These are phyloP conservation scores for Fusarium sp. DNA, from an alignment of 2,329 filamentous ascomycete genomes.

Conservation along the genomic window DNA sequence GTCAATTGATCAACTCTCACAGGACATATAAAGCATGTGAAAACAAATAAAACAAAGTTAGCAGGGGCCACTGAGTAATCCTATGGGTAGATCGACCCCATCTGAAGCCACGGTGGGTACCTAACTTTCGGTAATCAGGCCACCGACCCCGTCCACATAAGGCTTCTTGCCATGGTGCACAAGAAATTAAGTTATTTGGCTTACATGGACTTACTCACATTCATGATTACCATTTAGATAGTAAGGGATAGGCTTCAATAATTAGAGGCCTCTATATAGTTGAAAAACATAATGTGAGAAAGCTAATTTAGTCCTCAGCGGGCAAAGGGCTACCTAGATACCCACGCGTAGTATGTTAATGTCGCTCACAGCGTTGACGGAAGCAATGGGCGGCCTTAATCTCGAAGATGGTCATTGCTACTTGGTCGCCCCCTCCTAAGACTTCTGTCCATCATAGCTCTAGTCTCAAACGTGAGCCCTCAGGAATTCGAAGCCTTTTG, in stretches of 20 bases:
- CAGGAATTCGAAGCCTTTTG: conserved; percentile 4
- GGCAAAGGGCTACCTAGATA: too few species aligned
- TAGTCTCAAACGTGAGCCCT: neutral
- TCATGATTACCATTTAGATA: neutral
- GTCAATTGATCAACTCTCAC: neutral
- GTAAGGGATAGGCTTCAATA: neutral
- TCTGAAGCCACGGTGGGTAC: conserved; percentile 7
- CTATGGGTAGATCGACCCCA: neutral
- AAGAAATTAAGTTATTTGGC: neutral
- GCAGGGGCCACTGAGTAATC: neutral
- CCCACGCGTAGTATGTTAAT: neutral
- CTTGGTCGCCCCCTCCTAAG: neutral
- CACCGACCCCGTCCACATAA: neutral
- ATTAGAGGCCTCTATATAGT: too few species aligned
- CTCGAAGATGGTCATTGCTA: neutral
- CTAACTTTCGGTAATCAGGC: neutral
- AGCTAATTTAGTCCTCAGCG: too few species aligned
- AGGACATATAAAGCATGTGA: neutral
- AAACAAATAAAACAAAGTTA: neutral
- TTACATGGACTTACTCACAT: neutral
- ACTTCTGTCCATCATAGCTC: too few species aligned
- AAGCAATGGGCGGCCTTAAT: neutral
- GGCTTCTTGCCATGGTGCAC: neutral
- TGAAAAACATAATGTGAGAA: neutral
- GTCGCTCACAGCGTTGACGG: neutral